Evolutionary conservation across 257 asterid species (phyloP).

Genomic region (Salvia hispanica): DNA sequence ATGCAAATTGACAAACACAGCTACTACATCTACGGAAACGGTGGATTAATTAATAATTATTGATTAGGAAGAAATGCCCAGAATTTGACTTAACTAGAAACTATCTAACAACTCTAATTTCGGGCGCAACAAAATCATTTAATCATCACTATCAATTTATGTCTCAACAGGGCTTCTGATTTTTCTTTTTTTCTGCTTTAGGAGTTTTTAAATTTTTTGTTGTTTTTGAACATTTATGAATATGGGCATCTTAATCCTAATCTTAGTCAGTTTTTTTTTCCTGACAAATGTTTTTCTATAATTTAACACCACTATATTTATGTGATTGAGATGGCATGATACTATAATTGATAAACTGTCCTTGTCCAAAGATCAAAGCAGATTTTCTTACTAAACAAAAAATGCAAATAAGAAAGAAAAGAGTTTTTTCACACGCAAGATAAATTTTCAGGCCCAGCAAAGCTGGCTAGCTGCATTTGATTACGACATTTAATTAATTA

Average conservation of each 20-base stretch:
- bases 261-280: conserved; percentile 19
- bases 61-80: neutral
- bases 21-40: neutral
- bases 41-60: neutral
- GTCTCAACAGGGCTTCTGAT: neutral
- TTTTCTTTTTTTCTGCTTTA: neutral
- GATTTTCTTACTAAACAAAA: conserved; percentile 27
- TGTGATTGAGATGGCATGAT: conserved; percentile 39
- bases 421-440: conserved; percentile 30
- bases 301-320: conserved; percentile 25
- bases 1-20: neutral
- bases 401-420: neutral
- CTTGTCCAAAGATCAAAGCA: conserved; percentile 35
- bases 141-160: neutral
- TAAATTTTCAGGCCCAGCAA: conserved; percentile 19
- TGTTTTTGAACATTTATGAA: conserved; percentile 1
- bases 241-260: conserved; percentile 35
- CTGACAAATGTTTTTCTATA: conserved; percentile 31
- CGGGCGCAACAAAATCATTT: no score
- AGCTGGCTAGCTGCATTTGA: conserved; percentile 16
- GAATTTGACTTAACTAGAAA: no score
- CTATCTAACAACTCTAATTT: no score
- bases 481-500: conserved; percentile 21
- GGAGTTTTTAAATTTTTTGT: neutral
- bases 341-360: conserved; percentile 34